Evolutionary conservation across 176 grass and related monocot genomes (phyloP), one percentile per base, ranked within the genome.

Genomic region (Bothriochloa decipiens): DNA sequence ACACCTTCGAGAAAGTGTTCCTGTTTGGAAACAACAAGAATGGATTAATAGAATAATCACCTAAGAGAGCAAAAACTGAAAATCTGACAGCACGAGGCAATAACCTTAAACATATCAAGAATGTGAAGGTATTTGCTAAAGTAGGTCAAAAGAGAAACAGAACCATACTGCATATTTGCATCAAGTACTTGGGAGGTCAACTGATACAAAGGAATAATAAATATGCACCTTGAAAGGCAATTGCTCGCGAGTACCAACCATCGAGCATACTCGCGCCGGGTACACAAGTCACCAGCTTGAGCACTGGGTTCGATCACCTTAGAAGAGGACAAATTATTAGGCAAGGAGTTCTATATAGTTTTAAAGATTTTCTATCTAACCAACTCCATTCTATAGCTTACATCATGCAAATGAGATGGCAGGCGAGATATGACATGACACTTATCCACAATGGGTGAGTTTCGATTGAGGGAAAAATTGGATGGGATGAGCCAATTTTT

Each of bases 201-300:
- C 0, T 70, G 15, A 78, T 74, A 26, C 14, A 85, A 47, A 90
- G 75, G 60, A 72, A 28, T 61, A 25, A 61, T 11, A 84, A 32
- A 27, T 68, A 49, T 81, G 80, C 87, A 98, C 96, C 96, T 95
- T 26, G 96, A 93, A 87, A 98, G 90, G 58, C 78, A 87, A 84
- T 89, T 90, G 86, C 96, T 95, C 86, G 91, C 91, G 37, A 87
- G 86, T 67, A 98, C 96, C 84, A 98, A 81, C 96, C 93, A 98
- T 83, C 93, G 87, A 85, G 93, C 96, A 78, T 94, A 98, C 63
- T 98, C 96, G 49, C 96, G 93, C 11, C 96, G 93, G 72, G 86
- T 90, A 80, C 96, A 98, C 70, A 98, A 76, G 32, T 98, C 96
- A 94, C 91, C 91, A 88, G 93, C 88, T 87, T 25, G 86, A 76